Evolutionary conservation across 208 protist genomes (phyloP).

Genomic region (Trypanosoma platydactyli): DNA sequence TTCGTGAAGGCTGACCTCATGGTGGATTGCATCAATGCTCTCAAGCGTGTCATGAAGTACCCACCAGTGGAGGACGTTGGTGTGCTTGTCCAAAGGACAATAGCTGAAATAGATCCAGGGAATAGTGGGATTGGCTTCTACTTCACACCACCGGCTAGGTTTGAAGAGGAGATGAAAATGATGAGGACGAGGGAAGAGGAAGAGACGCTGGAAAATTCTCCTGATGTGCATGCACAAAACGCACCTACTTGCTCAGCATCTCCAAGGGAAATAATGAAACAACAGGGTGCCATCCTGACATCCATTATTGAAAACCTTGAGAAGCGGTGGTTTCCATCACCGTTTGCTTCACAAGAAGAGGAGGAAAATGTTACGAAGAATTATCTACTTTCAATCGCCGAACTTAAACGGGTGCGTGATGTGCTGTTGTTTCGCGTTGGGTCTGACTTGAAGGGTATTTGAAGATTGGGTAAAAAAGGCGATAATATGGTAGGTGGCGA

Average conservation of each 20-base stretch:
- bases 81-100: conserved; percentile 30
- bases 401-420: conserved; percentile 79
- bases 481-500: too few relatives aligned
- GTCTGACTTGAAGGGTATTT: conserved; percentile 17
- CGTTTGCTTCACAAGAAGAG: conserved; percentile 9
- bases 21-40: conserved; percentile 34
- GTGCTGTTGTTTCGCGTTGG: conserved; percentile 42
- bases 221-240: background rate
- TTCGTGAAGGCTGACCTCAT: conserved; percentile 45
- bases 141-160: conserved; percentile 4
- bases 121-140: conserved; percentile 12
- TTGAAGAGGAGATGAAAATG: background rate
- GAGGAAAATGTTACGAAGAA: conserved; percentile 12
- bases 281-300: conserved; percentile 36
- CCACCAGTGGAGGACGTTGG: conserved; percentile 60
- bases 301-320: conserved; percentile 42
- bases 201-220: background rate
- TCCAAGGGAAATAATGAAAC: conserved; percentile 29
- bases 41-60: conserved; percentile 83
- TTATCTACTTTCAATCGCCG: conserved; percentile 58
- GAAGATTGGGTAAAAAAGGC: background rate
- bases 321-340: conserved; percentile 37
- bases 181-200: too few relatives aligned
- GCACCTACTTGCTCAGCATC: background rate
- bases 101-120: conserved; percentile 6